These are phyloP conservation scores for Phaeomoniella chlamydospora DNA, from an alignment of 2,329 filamentous ascomycete genomes.

Conservation along the genomic window DNA sequence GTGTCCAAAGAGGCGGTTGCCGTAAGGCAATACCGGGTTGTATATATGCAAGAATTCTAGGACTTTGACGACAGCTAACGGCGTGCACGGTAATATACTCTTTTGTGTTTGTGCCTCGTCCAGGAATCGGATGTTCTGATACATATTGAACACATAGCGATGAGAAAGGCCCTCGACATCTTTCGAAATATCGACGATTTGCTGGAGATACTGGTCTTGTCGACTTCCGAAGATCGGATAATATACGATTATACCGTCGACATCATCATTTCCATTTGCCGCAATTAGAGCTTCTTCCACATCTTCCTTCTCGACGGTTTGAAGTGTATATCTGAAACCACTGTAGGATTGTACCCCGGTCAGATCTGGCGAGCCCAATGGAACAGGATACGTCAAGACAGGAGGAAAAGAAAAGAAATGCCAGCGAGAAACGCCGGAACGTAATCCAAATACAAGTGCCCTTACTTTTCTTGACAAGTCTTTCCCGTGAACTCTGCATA, in stretches of 20 bases:
- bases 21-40: slow-evolving; percentile 84
- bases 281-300: slow-evolving; percentile 79
- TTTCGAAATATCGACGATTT: slow-evolving; percentile 78
- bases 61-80: slow-evolving; percentile 91
- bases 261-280: slow-evolving; percentile 62
- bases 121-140: slow-evolving; percentile 91
- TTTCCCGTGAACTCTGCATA: slow-evolving; percentile 97
- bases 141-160: slow-evolving; percentile 97
- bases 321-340: slow-evolving; percentile 80
- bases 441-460: slow-evolving; percentile 5
- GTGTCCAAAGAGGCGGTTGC: slow-evolving; percentile 83
- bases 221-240: slow-evolving; percentile 89
- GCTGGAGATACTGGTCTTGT: slow-evolving; percentile 91
- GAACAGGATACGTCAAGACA: slow-evolving; percentile 1
- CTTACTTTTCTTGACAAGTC: slow-evolving; percentile 91
- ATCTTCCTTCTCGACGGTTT: slow-evolving; percentile 68
- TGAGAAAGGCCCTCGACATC: slow-evolving; percentile 94
- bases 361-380: slow-evolving; percentile 1
- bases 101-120: slow-evolving; percentile 72
- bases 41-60: slow-evolving; percentile 92
- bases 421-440: slow-evolving; percentile 5
- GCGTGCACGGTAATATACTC: slow-evolving; percentile 88
- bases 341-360: slow-evolving; percentile 28
- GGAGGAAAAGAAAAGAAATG: slow-evolving; percentile 10
- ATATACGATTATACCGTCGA: slow-evolving; percentile 93